Evolutionary conservation across 2,329 filamentous ascomycete species (phyloP).

Genomic region (Ophiocordyceps camponoti-saundersi): DNA sequence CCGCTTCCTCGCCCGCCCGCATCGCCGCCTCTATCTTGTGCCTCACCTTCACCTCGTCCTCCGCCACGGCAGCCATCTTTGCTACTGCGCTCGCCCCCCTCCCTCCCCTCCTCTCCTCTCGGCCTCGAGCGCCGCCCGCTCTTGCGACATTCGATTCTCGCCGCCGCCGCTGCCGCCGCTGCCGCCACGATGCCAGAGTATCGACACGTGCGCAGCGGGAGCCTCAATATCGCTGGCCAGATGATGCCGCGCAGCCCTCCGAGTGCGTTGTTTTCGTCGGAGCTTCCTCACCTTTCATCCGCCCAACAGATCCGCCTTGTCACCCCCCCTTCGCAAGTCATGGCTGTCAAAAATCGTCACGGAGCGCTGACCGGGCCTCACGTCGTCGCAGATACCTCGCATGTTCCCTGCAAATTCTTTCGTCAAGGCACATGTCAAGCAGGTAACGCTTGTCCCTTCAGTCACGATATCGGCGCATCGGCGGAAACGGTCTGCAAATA

Average conservation of each 20-base stretch:
- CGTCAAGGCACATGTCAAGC: conserved; percentile 91
- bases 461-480: conserved; percentile 74
- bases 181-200: conserved; percentile 27
- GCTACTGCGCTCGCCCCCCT: neutral
- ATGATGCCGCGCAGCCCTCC: conserved; percentile 40
- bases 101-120: neutral
- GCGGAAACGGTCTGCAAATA: conserved; percentile 94
- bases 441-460: conserved; percentile 88
- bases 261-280: conserved; percentile 25
- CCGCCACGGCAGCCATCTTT: neutral
- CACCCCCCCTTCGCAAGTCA: neutral
- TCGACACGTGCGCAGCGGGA: conserved; percentile 40
- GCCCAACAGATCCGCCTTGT: neutral
- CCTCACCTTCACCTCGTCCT: neutral
- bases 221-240: conserved; percentile 30
- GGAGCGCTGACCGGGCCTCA: neutral
- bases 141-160: conserved; percentile 1
- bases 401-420: conserved; percentile 99
- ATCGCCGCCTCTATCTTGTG: neutral
- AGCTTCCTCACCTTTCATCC: neutral
- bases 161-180: conserved; percentile 4
- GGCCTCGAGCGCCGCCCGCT: neutral
- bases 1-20: neutral
- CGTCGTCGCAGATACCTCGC: conserved; percentile 57
- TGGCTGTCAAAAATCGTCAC: no score